Conservation (phyloP, 345 rosid genomes). For the Lagerstroemia speciosa region DNA sequence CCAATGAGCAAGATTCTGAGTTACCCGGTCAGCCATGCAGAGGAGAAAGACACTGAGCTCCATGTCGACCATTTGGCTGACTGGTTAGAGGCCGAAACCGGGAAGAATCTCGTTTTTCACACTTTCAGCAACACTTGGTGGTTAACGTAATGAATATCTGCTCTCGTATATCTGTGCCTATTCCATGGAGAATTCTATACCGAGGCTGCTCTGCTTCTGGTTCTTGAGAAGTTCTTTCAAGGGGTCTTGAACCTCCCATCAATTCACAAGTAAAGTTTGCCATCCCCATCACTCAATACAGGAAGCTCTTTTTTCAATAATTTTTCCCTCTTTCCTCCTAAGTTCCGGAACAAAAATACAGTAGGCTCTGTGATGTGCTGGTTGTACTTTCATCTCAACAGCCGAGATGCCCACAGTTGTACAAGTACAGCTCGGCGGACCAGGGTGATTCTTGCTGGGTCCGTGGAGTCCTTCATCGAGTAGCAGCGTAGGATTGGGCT, state of each 20-base stretch:
- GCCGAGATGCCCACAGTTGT: conserved; percentile 88
- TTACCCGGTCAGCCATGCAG: conserved; percentile 84
- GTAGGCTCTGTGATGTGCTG: conserved; percentile 73
- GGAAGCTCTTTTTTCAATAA: not conserved
- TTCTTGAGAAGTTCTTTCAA: conserved; percentile 72
- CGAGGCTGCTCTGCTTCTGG: conserved; percentile 66
- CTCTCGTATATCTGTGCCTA: not conserved
- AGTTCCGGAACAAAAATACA: conserved; percentile 27
- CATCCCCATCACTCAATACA: not conserved
- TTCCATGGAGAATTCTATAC: conserved; percentile 8
- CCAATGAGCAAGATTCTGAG: conserved; percentile 82
- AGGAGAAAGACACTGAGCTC: conserved; percentile 63
- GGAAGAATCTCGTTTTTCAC: conserved; percentile 82
- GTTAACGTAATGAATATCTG: conserved; percentile 56
- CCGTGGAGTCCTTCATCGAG: conserved; percentile 81
- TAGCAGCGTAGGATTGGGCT: conserved; percentile 68
- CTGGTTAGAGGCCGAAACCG: conserved; percentile 82
- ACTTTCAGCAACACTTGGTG: conserved; percentile 98
- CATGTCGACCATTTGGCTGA: conserved; percentile 81
- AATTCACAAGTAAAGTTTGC: conserved; percentile 56
- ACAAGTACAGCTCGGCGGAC: conserved; percentile 93
- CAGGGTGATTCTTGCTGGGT: conserved; percentile 72
- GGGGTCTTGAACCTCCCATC: conserved; percentile 75
- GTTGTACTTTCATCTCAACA: conserved; percentile 59
- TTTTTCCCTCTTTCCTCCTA: not conserved